Evolutionary conservation across 2,329 filamentous ascomycete genomes (phyloP).

Genomic region (Tolypocladium inflatum): DNA sequence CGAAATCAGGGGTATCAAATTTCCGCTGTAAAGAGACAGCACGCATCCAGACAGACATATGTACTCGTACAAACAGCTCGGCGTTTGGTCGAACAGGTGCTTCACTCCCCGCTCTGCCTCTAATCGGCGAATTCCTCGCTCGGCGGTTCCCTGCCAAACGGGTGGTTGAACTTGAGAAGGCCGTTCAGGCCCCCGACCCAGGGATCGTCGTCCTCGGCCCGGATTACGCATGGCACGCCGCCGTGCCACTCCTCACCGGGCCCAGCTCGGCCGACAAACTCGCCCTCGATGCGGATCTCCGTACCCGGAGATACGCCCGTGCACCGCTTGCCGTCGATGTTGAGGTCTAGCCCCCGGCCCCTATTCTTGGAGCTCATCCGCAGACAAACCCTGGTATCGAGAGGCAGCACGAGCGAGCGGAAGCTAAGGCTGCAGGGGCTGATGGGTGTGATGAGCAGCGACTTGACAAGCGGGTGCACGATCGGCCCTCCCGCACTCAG

Average conservation of each 20-base stretch:
- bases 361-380: slow-evolving; percentile 74
- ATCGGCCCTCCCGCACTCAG: slow-evolving; percentile 90
- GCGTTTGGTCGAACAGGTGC: not conserved
- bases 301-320: slow-evolving; percentile 62
- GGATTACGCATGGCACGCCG: slow-evolving; percentile 86
- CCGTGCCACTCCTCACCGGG: slow-evolving; percentile 50
- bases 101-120: not conserved
- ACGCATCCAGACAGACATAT: not conserved
- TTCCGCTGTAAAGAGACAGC: not conserved
- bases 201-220: slow-evolving; percentile 70
- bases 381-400: slow-evolving; percentile 75
- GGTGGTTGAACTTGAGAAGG: slow-evolving; percentile 93
- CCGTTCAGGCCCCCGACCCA: slow-evolving; percentile 96
- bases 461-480: slow-evolving; percentile 84
- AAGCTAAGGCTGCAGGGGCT: slow-evolving; percentile 89
- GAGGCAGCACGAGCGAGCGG: slow-evolving; percentile 78
- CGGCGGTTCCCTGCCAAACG: slow-evolving; percentile 56
- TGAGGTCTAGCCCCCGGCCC: slow-evolving; percentile 67
- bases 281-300: slow-evolving; percentile 83
- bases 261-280: slow-evolving; percentile 51
- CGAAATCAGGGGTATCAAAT: not conserved
- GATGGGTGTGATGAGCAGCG: slow-evolving; percentile 85
- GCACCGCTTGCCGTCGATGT: slow-evolving; percentile 65
- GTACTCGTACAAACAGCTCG: not conserved
- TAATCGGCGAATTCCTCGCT: slow-evolving; percentile 19